Conservation (phyloP, 257 asterid genomes). For the Avicennia marina region DNA sequence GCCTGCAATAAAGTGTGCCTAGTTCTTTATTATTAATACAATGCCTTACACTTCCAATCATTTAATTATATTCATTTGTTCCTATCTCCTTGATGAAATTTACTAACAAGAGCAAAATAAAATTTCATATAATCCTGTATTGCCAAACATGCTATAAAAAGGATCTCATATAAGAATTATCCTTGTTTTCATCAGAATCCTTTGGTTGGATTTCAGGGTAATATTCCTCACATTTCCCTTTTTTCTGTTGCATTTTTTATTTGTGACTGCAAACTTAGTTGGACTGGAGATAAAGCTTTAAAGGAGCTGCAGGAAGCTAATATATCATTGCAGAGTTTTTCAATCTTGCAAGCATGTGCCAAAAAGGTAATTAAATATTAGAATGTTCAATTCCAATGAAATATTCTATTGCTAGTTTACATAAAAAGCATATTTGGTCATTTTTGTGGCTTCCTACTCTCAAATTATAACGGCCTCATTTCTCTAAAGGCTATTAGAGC, state of each 20-base stretch:
- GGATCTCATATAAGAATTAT: background rate
- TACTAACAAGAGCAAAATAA: too few relatives aligned
- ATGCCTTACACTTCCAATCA: too few relatives aligned
- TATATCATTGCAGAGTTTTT: slow-evolving; percentile 62
- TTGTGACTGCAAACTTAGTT: slow-evolving; percentile 35
- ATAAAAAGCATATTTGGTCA: slow-evolving; percentile 6
- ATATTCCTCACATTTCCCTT: background rate
- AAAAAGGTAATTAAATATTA: slow-evolving; percentile 45
- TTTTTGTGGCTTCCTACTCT: slow-evolving; percentile 17
- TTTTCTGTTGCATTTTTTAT: slow-evolving; percentile 5
- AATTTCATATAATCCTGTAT: too few relatives aligned
- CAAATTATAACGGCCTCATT: slow-evolving; percentile 17
- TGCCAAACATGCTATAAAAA: too few relatives aligned
- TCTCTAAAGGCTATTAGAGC: slow-evolving; percentile 64
- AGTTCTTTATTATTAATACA: too few relatives aligned
- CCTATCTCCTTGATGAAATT: too few relatives aligned
- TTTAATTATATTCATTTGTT: too few relatives aligned
- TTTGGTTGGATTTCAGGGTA: slow-evolving; percentile 7
- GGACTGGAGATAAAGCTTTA: slow-evolving; percentile 94
- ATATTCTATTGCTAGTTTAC: slow-evolving; percentile 6
- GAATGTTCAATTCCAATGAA: slow-evolving; percentile 7
- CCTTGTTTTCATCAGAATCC: slow-evolving; percentile 1
- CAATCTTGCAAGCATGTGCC: slow-evolving; percentile 77
- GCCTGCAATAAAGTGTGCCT: too few relatives aligned
- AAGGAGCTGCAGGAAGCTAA: slow-evolving; percentile 84